Evolutionary conservation across 441 rosid species (phyloP).

Genomic region (Populus hybrid): DNA sequence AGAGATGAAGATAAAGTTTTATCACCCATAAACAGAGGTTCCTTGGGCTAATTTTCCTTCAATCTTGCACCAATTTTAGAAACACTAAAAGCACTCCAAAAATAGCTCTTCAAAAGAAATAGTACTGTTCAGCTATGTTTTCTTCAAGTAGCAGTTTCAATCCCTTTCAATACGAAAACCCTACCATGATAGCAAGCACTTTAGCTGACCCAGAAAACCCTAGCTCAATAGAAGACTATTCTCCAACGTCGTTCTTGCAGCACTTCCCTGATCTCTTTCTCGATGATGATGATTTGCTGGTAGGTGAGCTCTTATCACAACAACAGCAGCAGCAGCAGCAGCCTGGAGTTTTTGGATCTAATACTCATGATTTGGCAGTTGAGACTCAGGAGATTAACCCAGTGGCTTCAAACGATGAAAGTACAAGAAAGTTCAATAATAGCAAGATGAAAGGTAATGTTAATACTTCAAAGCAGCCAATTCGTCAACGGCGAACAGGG

Average conservation of each 20-base stretch:
- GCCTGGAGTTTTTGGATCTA: constrained; percentile 19
- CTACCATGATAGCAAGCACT: constrained; percentile 28
- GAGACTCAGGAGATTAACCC: constrained; percentile 10
- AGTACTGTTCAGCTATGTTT: constrained; percentile 35
- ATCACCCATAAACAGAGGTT: background rate
- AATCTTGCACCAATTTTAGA: background rate
- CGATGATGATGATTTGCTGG: constrained; percentile 34
- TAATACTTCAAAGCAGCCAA: constrained; percentile 14
- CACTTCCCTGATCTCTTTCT: constrained; percentile 25
- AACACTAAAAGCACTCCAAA: background rate
- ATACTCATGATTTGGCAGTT: background rate
- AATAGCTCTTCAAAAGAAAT: background rate
- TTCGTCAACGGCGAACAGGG: constrained; percentile 32
- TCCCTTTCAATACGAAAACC: constrained; percentile 32
- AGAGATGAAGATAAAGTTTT: background rate
- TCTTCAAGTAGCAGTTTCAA: constrained; percentile 36
- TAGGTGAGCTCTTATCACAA: constrained; percentile 23
- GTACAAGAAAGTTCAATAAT: constrained; percentile 10
- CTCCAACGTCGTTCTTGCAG: constrained; percentile 30
- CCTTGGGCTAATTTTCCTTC: too few relatives aligned
- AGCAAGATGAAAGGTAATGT: constrained; percentile 21
- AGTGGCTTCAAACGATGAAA: constrained; percentile 15
- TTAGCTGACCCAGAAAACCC: constrained; percentile 36
- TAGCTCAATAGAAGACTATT: constrained; percentile 18
- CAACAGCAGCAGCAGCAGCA: constrained; percentile 13